Evolutionary conservation across 768 basidiomycete genomes (phyloP).

Genomic region (Psilocybe azurescens): DNA sequence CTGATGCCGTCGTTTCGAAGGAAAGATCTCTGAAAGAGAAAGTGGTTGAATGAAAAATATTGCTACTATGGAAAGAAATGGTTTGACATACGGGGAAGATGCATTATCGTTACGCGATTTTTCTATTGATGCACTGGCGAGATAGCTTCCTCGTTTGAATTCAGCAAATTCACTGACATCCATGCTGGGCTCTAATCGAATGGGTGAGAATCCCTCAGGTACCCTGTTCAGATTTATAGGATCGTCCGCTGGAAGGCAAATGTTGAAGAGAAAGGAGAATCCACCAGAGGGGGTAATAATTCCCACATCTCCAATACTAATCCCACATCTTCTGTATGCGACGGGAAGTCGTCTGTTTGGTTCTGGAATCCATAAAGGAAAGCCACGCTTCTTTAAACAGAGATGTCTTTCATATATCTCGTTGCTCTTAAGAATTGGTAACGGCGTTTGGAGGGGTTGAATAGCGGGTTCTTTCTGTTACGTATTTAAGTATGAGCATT

Average conservation of each 20-base stretch:
- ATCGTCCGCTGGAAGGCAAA: slow-evolving; percentile 30
- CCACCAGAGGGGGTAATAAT: slow-evolving; percentile 35
- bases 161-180: not conserved
- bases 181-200: slow-evolving; percentile 1
- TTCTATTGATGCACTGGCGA: slow-evolving; percentile 2
- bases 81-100: too few species aligned
- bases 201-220: slow-evolving; percentile 24
- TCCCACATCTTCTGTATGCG: slow-evolving; percentile 25
- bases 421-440: not conserved
- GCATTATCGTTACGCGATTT: too few species aligned
- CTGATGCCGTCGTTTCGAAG: slow-evolving; percentile 15
- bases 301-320: slow-evolving; percentile 46
- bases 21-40: not conserved
- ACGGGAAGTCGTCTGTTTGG: slow-evolving; percentile 28
- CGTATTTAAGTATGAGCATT: too few species aligned
- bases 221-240: slow-evolving; percentile 23
- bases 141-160: not conserved
- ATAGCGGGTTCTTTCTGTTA: too few species aligned
- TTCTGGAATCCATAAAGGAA: slow-evolving; percentile 39
- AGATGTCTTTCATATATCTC: slow-evolving; percentile 17
- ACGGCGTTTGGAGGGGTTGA: too few species aligned
- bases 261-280: slow-evolving; percentile 31
- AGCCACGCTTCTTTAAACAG: slow-evolving; percentile 28
- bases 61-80: not conserved
- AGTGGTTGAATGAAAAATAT: not conserved